phyloP scores from a whole-genome alignment of 1,284 basidiomycete species.

The Apiotrichum brassicae region DNA sequence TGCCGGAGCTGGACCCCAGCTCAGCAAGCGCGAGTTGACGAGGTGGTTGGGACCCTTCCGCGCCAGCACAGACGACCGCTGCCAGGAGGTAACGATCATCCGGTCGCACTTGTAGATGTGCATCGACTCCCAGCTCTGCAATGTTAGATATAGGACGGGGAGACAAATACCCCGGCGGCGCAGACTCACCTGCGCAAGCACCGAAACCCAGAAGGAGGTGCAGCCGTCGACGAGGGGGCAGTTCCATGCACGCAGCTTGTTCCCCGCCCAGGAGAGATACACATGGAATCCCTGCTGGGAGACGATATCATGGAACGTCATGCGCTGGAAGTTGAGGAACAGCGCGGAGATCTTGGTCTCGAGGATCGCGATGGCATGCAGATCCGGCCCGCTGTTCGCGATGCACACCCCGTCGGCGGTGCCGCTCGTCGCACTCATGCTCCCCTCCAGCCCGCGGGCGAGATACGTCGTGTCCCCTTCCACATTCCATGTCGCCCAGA shows the following conservation, averaged over 20 bases:
- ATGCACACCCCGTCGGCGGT: not conserved
- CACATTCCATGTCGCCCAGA: not conserved
- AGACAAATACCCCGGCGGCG: too few species aligned
- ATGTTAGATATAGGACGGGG: too few species aligned
- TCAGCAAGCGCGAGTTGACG: not conserved
- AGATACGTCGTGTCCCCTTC: constrained; percentile 2
- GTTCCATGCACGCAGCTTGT: constrained; percentile 4
- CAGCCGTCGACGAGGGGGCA: not conserved
- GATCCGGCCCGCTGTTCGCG: not conserved
- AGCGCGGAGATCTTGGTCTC: not conserved
- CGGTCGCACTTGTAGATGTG: constrained; percentile 5
- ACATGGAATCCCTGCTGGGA: not conserved
- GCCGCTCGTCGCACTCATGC: not conserved
- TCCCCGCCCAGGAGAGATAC: not conserved
- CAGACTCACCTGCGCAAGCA: not conserved
- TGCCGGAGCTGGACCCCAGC: not conserved
- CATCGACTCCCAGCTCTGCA: constrained; percentile 5
- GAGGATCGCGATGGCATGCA: not conserved
- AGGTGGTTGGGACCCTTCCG: not conserved
- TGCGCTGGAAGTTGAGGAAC: not conserved
- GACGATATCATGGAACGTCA: not conserved
- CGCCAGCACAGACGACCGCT: not conserved
- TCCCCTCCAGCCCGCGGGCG: not conserved
- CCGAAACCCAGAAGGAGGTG: not conserved
- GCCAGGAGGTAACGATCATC: not conserved